phyloP scores from a whole-genome alignment of 176 grass and related monocot species.

The Rhynchospora pubera region DNA sequence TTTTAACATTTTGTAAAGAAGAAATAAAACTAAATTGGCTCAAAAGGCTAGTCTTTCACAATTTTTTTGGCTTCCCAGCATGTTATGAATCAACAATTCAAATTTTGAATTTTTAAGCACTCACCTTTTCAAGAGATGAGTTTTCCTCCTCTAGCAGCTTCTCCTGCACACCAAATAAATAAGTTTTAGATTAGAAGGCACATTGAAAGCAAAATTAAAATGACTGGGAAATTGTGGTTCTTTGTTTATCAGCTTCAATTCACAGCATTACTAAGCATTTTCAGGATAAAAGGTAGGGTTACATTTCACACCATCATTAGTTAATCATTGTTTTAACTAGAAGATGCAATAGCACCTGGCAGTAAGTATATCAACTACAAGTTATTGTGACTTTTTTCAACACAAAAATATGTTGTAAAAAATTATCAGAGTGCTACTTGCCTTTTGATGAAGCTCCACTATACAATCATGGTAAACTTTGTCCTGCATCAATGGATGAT shows the following conservation, averaged over 20 bases:
- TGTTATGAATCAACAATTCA: not conserved
- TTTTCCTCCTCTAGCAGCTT: conserved; percentile 55
- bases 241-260: not conserved
- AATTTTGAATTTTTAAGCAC: not conserved
- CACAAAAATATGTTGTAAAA: not conserved
- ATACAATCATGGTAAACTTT: conserved; percentile 57
- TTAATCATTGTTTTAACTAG: not conserved
- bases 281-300: not conserved
- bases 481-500: conserved; percentile 35
- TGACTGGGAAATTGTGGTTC: not conserved
- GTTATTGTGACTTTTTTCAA: not conserved
- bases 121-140: conserved; percentile 44
- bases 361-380: not conserved
- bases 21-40: not conserved
- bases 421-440: conserved; percentile 4
- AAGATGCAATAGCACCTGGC: not conserved
- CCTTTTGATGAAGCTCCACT: conserved; percentile 70
- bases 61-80: not conserved
- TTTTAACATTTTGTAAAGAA: conserved; percentile 15
- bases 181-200: not conserved
- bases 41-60: not conserved
- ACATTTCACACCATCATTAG: not conserved
- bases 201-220: not conserved
- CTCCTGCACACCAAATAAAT: conserved; percentile 37
- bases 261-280: not conserved